Evolutionary conservation across 257 asterid genomes (phyloP).

Genomic region (Coffea eugenioides): DNA sequence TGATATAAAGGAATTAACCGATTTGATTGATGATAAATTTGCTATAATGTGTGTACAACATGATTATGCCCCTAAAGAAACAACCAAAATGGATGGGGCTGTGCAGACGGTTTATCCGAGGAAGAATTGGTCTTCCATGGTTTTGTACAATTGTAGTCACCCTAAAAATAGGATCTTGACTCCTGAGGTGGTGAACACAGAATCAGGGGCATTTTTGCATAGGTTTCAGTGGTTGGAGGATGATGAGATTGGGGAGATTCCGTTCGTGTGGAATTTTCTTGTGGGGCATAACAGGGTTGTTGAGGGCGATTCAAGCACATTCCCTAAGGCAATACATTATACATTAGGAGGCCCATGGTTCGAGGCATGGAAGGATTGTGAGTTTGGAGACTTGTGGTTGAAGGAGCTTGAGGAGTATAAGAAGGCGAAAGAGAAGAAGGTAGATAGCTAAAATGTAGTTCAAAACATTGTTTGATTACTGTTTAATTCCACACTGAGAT

Average conservation of each 20-base stretch:
- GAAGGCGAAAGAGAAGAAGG: constrained; percentile 33
- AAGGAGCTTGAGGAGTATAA: constrained; percentile 65
- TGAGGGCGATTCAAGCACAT: constrained; percentile 52
- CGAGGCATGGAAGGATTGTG: constrained; percentile 88
- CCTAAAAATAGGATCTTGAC: constrained; percentile 56
- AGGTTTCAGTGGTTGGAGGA: constrained; percentile 84
- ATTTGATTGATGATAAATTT: constrained; percentile 59
- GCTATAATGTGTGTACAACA: constrained; percentile 86
- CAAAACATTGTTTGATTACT: constrained; percentile 4
- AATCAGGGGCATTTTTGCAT: constrained; percentile 77
- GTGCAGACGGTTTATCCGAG: constrained; percentile 78
- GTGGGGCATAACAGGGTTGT: constrained; percentile 76
- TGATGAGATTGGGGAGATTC: constrained; percentile 75
- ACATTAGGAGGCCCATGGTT: constrained; percentile 96
- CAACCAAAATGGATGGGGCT: constrained; percentile 88
- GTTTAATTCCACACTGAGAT: neutral
- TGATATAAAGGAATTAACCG: constrained; percentile 60
- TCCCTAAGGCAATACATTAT: constrained; percentile 75
- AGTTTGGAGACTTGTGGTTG: constrained; percentile 82
- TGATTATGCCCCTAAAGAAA: constrained; percentile 82
- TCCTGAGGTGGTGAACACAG: constrained; percentile 74
- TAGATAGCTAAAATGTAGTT: constrained; percentile 21
- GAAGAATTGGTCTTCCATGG: constrained; percentile 98
- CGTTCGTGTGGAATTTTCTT: constrained; percentile 83
- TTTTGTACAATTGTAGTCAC: constrained; percentile 76